These are phyloP conservation scores for Pyrenula aspistea DNA, from an alignment of 495 filamentous ascomycete species.

Conservation along the genomic window DNA sequence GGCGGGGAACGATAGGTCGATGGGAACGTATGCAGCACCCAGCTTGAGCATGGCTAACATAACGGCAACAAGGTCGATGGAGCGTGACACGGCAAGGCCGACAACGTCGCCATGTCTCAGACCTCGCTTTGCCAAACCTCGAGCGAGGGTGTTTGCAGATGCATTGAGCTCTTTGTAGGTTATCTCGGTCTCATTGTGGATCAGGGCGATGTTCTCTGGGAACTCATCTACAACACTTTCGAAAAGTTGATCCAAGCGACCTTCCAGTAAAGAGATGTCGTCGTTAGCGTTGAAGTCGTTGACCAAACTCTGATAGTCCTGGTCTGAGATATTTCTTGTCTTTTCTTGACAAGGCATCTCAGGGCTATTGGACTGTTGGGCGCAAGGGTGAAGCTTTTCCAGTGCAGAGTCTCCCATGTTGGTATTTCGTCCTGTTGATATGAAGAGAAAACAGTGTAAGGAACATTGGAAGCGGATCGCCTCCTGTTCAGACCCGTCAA, in stretches of 20 bases:
- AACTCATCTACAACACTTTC: slow-evolving; percentile 36
- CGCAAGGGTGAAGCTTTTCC: too few relatives aligned
- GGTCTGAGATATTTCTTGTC: slow-evolving; percentile 3
- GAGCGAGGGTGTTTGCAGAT: slow-evolving; percentile 46
- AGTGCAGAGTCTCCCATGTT: too few relatives aligned
- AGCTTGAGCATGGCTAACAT: slow-evolving; percentile 51
- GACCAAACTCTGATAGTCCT: slow-evolving; percentile 5
- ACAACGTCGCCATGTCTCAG: slow-evolving; percentile 54
- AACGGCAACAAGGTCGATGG: slow-evolving; percentile 52
- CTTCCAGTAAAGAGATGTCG: slow-evolving; percentile 3
- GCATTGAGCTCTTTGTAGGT: slow-evolving; percentile 48
- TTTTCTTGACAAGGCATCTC: slow-evolving; percentile 1
- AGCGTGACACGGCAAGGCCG: slow-evolving; percentile 56
- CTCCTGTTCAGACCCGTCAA: too few relatives aligned
- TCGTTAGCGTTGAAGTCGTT: slow-evolving; percentile 7
- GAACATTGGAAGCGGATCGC: too few relatives aligned
- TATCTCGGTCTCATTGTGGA: slow-evolving; percentile 51
- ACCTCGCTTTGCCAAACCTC: slow-evolving; percentile 48
- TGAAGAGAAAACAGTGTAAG: too few relatives aligned
- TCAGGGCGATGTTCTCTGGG: slow-evolving; percentile 43
- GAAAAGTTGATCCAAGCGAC: slow-evolving; percentile 27
- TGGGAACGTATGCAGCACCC: slow-evolving; percentile 53
- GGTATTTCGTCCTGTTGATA: too few relatives aligned
- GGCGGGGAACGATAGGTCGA: slow-evolving; percentile 34
- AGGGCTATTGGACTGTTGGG: too few relatives aligned